Base-by-base conservation (phyloP, 2,329 filamentous ascomycete genomes). In the Metarhizium robertsii region DNA sequence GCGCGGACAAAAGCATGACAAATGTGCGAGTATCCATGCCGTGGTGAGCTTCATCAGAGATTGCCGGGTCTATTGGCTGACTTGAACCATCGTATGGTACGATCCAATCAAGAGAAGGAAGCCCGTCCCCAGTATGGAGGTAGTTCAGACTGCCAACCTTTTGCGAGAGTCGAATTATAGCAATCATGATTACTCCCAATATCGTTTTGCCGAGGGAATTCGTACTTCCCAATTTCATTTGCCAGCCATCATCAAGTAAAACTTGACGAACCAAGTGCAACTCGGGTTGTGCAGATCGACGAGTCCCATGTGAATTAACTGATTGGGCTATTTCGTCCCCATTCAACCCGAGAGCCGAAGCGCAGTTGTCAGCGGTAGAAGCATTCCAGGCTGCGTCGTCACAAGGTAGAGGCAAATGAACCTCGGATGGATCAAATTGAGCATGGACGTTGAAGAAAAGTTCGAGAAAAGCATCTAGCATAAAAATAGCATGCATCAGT, bases 381-480 rank as follows among this genome's bases (percentile, higher is more conserved):
- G 87, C 86, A 61, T 90, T 86, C 86, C 87, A 90, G 2, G 84
- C 82, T 16, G 84, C 84, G 67, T 90, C 87, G 61, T 90, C 86
- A 14, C 81, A 79, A 8, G 87, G 87, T 6, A 91, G 71, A n/a
- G 86, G 85, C 42, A 90, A 68, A 34, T 77, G 75, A 52, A 90
- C 76, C 61, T 89, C 85, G 38, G 83, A 75, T 8, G 77, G 71
- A 57, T 88, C 81, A 46, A 90, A 81, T 48, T 81, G 75, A 14
- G 85, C 79, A 10, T 76, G 69, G n/a, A 73, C 71, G 66, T 90
- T 90, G 76, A 89, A 90, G 66, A 85, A 90, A 20, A 90, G 78
- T 18, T 81, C 81, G 65, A 86, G 79, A 11, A 84, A 81, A 16
- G 79, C 75, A 63, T 90, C 86, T 38, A 79, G 74, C 18, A 88